These are phyloP conservation scores for Aspergillus sp. DNA, from an alignment of 2,329 filamentous ascomycete species.

Conservation along the genomic window DNA sequence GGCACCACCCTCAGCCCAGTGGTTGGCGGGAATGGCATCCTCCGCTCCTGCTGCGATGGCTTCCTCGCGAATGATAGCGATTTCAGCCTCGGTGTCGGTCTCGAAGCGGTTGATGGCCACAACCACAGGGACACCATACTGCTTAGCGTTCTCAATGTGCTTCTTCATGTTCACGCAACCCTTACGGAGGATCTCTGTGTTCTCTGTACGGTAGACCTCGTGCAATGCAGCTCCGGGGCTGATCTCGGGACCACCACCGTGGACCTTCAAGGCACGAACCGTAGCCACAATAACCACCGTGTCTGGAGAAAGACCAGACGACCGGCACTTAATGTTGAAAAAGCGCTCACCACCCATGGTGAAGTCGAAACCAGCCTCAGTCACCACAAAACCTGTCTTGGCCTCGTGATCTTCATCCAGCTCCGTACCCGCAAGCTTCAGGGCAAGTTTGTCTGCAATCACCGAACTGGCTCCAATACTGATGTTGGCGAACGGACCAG, in stretches of 20 bases:
- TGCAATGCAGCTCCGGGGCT: slow-evolving; percentile 78
- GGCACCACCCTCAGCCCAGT: slow-evolving; percentile 93
- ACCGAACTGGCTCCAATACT: slow-evolving; percentile 95
- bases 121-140: slow-evolving; percentile 87
- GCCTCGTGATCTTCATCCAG: slow-evolving; percentile 76
- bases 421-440: slow-evolving; percentile 95
- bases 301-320: slow-evolving; percentile 86
- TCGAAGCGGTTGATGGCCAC: slow-evolving; percentile 97
- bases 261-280: slow-evolving; percentile 91
- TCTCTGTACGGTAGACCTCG: slow-evolving; percentile 87
- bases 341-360: slow-evolving; percentile 99
- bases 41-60: slow-evolving; percentile 87
- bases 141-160: slow-evolving; percentile 85
- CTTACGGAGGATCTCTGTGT: slow-evolving; percentile 80
- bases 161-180: slow-evolving; percentile 94
- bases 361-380: slow-evolving; percentile 97
- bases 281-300: slow-evolving; percentile 94
- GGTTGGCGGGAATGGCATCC: slow-evolving; percentile 88
- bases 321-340: slow-evolving; percentile 99
- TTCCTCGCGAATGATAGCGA: slow-evolving; percentile 83
- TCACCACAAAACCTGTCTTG: slow-evolving; percentile 89
- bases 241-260: slow-evolving; percentile 93
- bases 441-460: slow-evolving; percentile 86
- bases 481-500: slow-evolving; percentile 97
- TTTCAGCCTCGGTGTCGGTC: slow-evolving; percentile 89